These are phyloP conservation scores for Magnusiomyces clavatus DNA, from an alignment of 1,139 yeast species.

Conservation along the genomic window DNA sequence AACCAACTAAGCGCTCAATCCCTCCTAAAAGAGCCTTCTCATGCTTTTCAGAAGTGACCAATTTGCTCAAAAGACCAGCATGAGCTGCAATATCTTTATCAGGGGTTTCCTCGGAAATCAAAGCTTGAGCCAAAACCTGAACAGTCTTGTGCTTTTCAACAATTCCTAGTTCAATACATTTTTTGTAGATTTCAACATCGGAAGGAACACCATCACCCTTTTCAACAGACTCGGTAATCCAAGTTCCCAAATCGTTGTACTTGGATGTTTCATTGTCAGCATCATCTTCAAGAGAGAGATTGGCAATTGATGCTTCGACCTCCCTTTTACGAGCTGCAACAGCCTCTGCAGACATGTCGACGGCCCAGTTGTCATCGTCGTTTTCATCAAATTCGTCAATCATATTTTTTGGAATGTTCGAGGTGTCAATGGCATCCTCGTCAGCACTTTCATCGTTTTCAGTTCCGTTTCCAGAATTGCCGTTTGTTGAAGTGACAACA, in stretches of 20 bases:
- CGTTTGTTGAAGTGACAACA: conserved; percentile 20
- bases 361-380: conserved; percentile 95
- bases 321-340: conserved; percentile 88
- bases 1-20: conserved; percentile 84
- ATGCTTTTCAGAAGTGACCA: conserved; percentile 47
- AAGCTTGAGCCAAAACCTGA: conserved; percentile 85
- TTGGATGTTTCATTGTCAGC: conserved; percentile 30
- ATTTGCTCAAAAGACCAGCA: conserved; percentile 71
- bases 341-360: conserved; percentile 96
- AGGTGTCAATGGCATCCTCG: conserved; percentile 79
- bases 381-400: conserved; percentile 25
- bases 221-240: conserved; percentile 45
- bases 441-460: conserved; percentile 40
- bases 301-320: conserved; percentile 52
- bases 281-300: conserved; percentile 36
- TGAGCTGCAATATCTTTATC: conserved; percentile 67
- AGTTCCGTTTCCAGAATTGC: conserved; percentile 27
- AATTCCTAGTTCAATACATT: conserved; percentile 73
- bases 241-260: conserved; percentile 78
- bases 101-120: conserved; percentile 71
- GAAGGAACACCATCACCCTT: conserved; percentile 46
- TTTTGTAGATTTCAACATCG: conserved; percentile 88
- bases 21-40: conserved; percentile 94
- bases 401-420: conserved; percentile 42
- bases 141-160: conserved; percentile 67